These are phyloP conservation scores for Saposhnikovia divaricata DNA, from an alignment of 129 eudicot genomes.

Conservation along the genomic window DNA sequence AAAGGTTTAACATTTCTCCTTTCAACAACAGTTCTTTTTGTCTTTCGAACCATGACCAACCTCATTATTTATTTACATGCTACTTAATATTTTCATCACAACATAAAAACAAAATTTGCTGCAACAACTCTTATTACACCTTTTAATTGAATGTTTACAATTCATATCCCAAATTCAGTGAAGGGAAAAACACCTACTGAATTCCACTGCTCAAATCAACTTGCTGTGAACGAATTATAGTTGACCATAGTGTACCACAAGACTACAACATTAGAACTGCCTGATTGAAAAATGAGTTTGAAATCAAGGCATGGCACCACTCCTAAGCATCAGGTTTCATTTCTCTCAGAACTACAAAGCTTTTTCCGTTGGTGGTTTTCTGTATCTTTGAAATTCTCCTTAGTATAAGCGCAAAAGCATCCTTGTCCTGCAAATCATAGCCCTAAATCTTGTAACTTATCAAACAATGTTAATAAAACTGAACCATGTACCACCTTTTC, in stretches of 20 bases:
- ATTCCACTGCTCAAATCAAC: background rate
- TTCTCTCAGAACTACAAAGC: constrained; percentile 69
- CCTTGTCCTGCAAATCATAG: constrained; percentile 57
- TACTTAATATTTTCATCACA: background rate
- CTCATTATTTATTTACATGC: no score
- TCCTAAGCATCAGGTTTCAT: constrained; percentile 19
- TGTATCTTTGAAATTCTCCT: constrained; percentile 89
- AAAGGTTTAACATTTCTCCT: no score
- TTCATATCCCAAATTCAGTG: background rate
- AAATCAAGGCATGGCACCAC: background rate
- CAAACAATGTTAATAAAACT: background rate
- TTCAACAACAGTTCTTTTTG: no score
- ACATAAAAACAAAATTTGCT: background rate
- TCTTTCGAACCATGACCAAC: no score
- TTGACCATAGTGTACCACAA: background rate
- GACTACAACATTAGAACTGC: background rate
- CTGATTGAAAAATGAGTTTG: background rate
- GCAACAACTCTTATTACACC: background rate
- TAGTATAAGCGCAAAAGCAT: constrained; percentile 71
- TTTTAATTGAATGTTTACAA: background rate
- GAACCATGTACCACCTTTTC: background rate
- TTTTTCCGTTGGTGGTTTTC: constrained; percentile 63
- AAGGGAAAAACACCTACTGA: background rate
- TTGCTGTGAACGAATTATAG: background rate
- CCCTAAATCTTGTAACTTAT: background rate